Percentiles rank a stretch among this genome's conserved stretches.
phyloP scores from a whole-genome alignment of 345 rosid genomes.

The Sisymbrium altissimum region DNA sequence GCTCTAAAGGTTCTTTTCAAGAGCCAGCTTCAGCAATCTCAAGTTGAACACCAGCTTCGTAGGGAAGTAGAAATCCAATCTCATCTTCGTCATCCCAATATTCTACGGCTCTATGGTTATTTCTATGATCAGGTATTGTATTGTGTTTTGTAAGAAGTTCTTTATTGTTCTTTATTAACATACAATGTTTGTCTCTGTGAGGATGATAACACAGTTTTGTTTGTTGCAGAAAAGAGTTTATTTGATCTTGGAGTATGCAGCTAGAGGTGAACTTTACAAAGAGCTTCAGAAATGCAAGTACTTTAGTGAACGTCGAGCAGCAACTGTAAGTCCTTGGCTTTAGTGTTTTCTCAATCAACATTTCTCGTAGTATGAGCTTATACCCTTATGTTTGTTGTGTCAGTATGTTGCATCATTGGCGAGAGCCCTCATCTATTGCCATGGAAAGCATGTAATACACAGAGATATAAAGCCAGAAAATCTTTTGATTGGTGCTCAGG shows the following conservation, averaged over 20 bases:
- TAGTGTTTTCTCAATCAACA: not conserved
- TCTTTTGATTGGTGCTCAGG: slow-evolving; percentile 81
- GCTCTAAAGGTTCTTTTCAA: slow-evolving; percentile 90
- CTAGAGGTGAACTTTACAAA: slow-evolving; percentile 87
- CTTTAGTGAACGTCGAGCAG: slow-evolving; percentile 89
- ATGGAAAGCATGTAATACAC: slow-evolving; percentile 97
- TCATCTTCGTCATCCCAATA: slow-evolving; percentile 87
- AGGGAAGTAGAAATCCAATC: slow-evolving; percentile 96
- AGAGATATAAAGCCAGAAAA: slow-evolving; percentile 98
- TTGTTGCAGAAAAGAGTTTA: slow-evolving; percentile 76
- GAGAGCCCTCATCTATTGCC: slow-evolving; percentile 94
- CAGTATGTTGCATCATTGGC: slow-evolving; percentile 96
- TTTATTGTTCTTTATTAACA: not conserved
- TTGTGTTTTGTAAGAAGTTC: not conserved
- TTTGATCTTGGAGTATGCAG: slow-evolving; percentile 80
- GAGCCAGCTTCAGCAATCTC: slow-evolving; percentile 90
- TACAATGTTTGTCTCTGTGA: not conserved
- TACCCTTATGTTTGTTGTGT: not conserved
- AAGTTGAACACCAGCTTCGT: slow-evolving; percentile 88
- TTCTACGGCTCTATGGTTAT: slow-evolving; percentile 83
- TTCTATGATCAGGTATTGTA: slow-evolving; percentile 86
- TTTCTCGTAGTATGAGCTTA: not conserved
- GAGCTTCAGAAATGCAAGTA: slow-evolving; percentile 87
- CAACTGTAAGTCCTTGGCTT: slow-evolving; percentile 58
- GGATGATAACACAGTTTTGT: not conserved